These are phyloP conservation scores for Diaporthe helianthi DNA, from an alignment of 2,329 filamentous ascomycete genomes.

Conservation along the genomic window DNA sequence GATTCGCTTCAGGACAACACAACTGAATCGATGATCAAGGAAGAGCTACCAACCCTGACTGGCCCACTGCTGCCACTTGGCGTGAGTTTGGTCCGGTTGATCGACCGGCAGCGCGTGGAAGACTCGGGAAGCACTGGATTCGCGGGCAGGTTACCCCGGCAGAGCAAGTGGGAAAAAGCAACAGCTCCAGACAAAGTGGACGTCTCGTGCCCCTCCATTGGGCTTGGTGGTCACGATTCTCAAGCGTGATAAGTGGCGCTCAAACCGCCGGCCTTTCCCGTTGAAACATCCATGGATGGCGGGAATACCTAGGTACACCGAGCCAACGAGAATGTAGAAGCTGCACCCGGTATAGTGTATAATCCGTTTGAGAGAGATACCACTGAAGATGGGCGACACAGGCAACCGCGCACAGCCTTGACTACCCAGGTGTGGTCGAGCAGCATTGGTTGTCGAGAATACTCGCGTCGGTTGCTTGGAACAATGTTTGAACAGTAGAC, in stretches of 20 bases:
- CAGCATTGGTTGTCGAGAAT: not conserved
- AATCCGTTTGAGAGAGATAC: not conserved
- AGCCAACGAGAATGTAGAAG: slow-evolving; percentile 15
- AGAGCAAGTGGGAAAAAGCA: slow-evolving; percentile 4
- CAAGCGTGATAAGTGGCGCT: slow-evolving; percentile 26
- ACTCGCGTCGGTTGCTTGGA: not conserved
- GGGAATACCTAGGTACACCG: not conserved
- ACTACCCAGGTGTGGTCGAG: not conserved
- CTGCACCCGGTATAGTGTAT: slow-evolving; percentile 1
- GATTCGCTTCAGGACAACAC: not conserved
- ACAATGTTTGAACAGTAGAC: too few species aligned
- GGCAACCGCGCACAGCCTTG: not conserved
- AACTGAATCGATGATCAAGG: slow-evolving; percentile 28
- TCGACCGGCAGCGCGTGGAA: slow-evolving; percentile 9
- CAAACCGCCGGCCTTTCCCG: slow-evolving; percentile 29
- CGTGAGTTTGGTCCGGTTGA: slow-evolving; percentile 20
- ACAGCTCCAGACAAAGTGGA: not conserved
- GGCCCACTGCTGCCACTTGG: slow-evolving; percentile 29
- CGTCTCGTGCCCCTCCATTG: slow-evolving; percentile 5
- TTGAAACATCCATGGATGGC: slow-evolving; percentile 19
- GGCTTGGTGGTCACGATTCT: not conserved
- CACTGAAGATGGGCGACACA: not conserved
- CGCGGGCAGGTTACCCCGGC: slow-evolving; percentile 24
- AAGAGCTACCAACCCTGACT: slow-evolving; percentile 24
- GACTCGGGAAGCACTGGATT: slow-evolving; percentile 10